Percentiles rank a stretch among this genome's conserved stretches.
Conservation (phyloP, 148 eudicot species). For the Polygonum maritimum region DNA sequence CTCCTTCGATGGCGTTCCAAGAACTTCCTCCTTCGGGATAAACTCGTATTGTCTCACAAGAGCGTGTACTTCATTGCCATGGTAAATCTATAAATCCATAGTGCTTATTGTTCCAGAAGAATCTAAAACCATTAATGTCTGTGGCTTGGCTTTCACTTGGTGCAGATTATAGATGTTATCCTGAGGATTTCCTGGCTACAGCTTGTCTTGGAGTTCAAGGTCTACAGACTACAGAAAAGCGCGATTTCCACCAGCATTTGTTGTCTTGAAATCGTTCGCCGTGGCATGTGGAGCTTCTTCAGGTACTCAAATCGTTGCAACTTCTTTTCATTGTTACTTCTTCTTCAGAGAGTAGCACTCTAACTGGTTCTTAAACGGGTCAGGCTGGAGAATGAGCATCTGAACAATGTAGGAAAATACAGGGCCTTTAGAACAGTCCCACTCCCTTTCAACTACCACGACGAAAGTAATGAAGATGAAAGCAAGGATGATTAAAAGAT, state of each 20-base stretch:
- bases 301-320: slow-evolving; percentile 29
- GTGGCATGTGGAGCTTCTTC: slow-evolving; percentile 56
- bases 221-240: slow-evolving; percentile 18
- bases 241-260: slow-evolving; percentile 34
- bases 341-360: no score
- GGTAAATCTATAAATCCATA: slow-evolving; percentile 10
- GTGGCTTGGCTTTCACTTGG: neutral
- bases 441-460: slow-evolving; percentile 35
- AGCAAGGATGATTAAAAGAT: slow-evolving; percentile 11
- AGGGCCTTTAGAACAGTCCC: slow-evolving; percentile 49
- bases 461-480: slow-evolving; percentile 12
- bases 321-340: no score
- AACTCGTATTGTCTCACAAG: slow-evolving; percentile 21
- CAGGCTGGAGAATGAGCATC: slow-evolving; percentile 56
- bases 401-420: slow-evolving; percentile 51
- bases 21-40: slow-evolving; percentile 29
- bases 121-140: neutral
- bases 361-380: neutral
- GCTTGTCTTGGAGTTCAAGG: slow-evolving; percentile 32
- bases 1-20: slow-evolving; percentile 18
- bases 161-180: slow-evolving; percentile 30
- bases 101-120: neutral
- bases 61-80: slow-evolving; percentile 29
- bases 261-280: slow-evolving; percentile 45
- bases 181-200: slow-evolving; percentile 58